Conservation (phyloP, 768 basidiomycete species). For the Crepidotus variabilis region DNA sequence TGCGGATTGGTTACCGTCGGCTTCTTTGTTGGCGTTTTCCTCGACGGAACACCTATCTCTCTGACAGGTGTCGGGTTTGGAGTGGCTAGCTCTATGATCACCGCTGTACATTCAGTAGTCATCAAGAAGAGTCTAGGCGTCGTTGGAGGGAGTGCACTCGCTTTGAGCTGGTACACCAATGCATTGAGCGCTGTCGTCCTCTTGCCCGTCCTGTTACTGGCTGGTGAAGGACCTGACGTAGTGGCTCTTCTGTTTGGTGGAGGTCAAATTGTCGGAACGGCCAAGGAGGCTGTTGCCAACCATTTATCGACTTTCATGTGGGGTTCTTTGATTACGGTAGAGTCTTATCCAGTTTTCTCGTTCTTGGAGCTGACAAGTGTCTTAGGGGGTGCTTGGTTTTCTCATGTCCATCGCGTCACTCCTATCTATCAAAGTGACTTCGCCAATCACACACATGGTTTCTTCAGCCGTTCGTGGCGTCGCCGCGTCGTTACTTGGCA, state of each 20-base stretch:
- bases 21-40: constrained; percentile 88
- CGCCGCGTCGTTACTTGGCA: constrained; percentile 79
- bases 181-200: constrained; percentile 71
- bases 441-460: constrained; percentile 96
- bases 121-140: constrained; percentile 84
- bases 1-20: constrained; percentile 84
- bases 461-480: constrained; percentile 95
- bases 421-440: constrained; percentile 95
- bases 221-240: constrained; percentile 71
- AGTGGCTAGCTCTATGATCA: constrained; percentile 80
- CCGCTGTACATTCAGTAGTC: constrained; percentile 87
- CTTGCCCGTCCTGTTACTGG: constrained; percentile 66
- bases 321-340: constrained; percentile 76
- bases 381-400: constrained; percentile 83
- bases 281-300: constrained; percentile 36
- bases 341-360: constrained; percentile 19
- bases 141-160: constrained; percentile 80
- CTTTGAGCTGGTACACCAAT: constrained; percentile 92
- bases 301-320: constrained; percentile 64
- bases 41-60: constrained; percentile 62
- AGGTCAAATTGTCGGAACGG: constrained; percentile 26
- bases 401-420: constrained; percentile 92
- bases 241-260: constrained; percentile 53
- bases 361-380: not conserved
- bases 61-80: constrained; percentile 74